Evolutionary conservation across 2,329 filamentous ascomycete genomes (phyloP).

Genomic region (Pseudodiploospora longispora): DNA sequence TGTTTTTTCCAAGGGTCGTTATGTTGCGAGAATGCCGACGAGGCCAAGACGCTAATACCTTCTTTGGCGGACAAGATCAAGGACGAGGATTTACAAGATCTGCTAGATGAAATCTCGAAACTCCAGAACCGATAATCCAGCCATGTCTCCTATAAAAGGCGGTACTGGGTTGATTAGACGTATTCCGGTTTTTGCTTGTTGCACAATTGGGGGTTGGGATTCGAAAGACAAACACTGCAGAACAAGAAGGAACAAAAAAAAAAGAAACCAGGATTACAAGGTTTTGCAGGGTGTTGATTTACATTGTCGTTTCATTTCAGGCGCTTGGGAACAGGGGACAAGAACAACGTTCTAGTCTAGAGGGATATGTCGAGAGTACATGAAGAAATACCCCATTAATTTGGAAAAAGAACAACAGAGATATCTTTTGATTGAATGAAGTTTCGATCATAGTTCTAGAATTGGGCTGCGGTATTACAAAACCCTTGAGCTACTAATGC

Average conservation of each 20-base stretch:
- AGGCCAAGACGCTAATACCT: conserved; percentile 93
- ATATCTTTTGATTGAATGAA: too few species aligned
- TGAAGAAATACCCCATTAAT: conserved; percentile 12
- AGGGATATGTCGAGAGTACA: conserved; percentile 8
- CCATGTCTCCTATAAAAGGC: too few species aligned
- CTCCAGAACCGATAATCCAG: conserved; percentile 39
- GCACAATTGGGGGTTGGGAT: too few species aligned
- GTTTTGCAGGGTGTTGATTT: conserved; percentile 4
- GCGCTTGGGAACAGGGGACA: conserved; percentile 19
- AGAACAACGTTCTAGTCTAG: neutral
- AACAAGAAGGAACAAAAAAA: conserved; percentile 6
- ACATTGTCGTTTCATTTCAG: conserved; percentile 16
- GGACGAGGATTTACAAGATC: conserved; percentile 78
- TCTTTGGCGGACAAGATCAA: conserved; percentile 81
- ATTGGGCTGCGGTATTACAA: too few species aligned
- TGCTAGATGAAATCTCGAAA: conserved; percentile 87
- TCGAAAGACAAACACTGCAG: too few species aligned
- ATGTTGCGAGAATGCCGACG: conserved; percentile 86
- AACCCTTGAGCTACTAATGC: too few species aligned
- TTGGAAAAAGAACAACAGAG: conserved; percentile 9
- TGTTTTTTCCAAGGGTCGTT: conserved; percentile 58
- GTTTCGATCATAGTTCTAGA: neutral
- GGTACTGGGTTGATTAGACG: too few species aligned
- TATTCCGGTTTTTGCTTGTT: too few species aligned
- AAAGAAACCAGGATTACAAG: conserved; percentile 9